These are phyloP conservation scores for Candida odintsovae DNA, from an alignment of 805 yeast species.

Conservation along the genomic window DNA sequence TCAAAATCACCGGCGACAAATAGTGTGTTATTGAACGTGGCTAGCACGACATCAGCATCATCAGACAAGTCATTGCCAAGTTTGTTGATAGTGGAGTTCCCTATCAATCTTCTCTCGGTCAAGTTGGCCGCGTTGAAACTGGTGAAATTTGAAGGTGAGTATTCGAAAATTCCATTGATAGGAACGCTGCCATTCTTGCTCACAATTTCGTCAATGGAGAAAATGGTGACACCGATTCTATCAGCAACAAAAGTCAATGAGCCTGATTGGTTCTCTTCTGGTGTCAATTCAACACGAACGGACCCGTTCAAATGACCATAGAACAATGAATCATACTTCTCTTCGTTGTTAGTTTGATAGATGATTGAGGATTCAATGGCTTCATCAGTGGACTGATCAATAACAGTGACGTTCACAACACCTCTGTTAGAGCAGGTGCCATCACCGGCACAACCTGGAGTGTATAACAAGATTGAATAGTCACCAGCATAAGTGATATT, in stretches of 20 bases:
- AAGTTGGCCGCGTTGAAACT: slow-evolving; percentile 24
- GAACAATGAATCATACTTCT: slow-evolving; percentile 76
- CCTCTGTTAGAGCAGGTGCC: slow-evolving; percentile 67
- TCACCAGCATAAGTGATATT: slow-evolving; percentile 68
- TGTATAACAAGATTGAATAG: slow-evolving; percentile 65
- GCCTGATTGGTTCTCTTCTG: slow-evolving; percentile 28
- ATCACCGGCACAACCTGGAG: slow-evolving; percentile 82
- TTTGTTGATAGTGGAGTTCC: slow-evolving; percentile 40
- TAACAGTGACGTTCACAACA: slow-evolving; percentile 68
- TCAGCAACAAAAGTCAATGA: slow-evolving; percentile 65
- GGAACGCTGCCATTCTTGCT: slow-evolving; percentile 31
- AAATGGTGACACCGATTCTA: slow-evolving; percentile 46
- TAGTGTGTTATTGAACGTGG: slow-evolving; percentile 28
- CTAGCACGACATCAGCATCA: slow-evolving; percentile 35
- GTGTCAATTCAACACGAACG: slow-evolving; percentile 39
- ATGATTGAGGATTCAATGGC: slow-evolving; percentile 39
- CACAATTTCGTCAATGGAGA: slow-evolving; percentile 36
- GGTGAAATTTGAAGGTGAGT: slow-evolving; percentile 63
- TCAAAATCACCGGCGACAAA: slow-evolving; percentile 46
- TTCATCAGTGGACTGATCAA: slow-evolving; percentile 32
- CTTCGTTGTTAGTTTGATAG: slow-evolving; percentile 74
- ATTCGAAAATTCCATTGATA: slow-evolving; percentile 81
- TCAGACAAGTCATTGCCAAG: slow-evolving; percentile 29
- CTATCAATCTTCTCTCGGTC: slow-evolving; percentile 27
- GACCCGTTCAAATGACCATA: slow-evolving; percentile 57